Percentiles rank a stretch among this genome's conserved stretches.
These are phyloP conservation scores for Rubus idaeus DNA, from an alignment of 306 rosid species.

Conservation along the genomic window DNA sequence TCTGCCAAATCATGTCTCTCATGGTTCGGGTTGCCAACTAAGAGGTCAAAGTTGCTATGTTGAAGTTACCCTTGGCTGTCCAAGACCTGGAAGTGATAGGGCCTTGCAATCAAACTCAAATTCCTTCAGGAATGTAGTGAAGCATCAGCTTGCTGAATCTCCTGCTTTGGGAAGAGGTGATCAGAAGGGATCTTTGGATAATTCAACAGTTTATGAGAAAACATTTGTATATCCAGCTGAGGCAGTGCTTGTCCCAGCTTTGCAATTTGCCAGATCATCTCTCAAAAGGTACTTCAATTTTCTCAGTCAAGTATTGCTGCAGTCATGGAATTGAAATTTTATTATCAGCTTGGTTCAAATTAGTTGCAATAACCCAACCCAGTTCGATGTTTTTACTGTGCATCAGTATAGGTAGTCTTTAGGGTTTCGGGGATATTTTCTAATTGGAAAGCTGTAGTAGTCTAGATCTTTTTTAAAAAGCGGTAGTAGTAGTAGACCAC, in stretches of 20 bases:
- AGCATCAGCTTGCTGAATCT: slow-evolving; percentile 54
- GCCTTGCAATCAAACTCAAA: slow-evolving; percentile 45
- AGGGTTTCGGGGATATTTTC: background rate
- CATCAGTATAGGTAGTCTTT: background rate
- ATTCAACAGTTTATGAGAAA: slow-evolving; percentile 54
- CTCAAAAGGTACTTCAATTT: slow-evolving; percentile 60
- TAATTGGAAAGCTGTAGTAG: background rate
- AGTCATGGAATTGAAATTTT: background rate
- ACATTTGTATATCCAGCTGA: slow-evolving; percentile 87
- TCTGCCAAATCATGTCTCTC: slow-evolving; percentile 73
- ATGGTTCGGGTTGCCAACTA: slow-evolving; percentile 75
- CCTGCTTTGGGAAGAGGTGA: slow-evolving; percentile 60
- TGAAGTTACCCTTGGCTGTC: slow-evolving; percentile 88
- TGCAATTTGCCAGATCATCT: slow-evolving; percentile 78
- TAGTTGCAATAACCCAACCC: background rate
- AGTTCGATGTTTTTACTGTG: background rate
- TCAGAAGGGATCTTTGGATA: slow-evolving; percentile 58
- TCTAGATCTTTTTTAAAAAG: background rate
- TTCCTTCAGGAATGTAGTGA: slow-evolving; percentile 44
- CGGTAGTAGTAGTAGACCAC: background rate
- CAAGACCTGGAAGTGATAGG: slow-evolving; percentile 58
- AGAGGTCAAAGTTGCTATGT: slow-evolving; percentile 84
- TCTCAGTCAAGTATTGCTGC: background rate
- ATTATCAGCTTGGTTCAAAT: background rate
- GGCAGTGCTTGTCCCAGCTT: slow-evolving; percentile 84